Evolutionary conservation across 2,329 filamentous ascomycete species (phyloP).

Genomic region (Rhynchosporium secalis): DNA sequence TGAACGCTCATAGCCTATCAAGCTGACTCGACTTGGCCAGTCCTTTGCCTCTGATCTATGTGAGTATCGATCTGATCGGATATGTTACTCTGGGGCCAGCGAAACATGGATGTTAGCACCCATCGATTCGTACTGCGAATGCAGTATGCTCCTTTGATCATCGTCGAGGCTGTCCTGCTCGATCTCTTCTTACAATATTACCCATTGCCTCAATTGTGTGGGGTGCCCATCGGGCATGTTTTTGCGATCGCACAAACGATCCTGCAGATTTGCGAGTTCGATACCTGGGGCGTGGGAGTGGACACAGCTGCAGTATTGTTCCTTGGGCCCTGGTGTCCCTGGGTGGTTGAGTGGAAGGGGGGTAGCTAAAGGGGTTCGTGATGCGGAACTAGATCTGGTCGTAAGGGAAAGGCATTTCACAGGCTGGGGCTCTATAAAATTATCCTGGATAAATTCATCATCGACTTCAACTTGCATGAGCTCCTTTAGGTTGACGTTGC

Average conservation of each 20-base stretch:
- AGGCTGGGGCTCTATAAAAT: conserved; percentile 32
- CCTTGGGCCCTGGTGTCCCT: neutral
- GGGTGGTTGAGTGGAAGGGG: conserved; percentile 16
- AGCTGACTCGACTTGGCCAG: neutral
- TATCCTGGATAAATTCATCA: conserved; percentile 36
- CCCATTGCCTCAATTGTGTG: conserved; percentile 34
- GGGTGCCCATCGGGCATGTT: conserved; percentile 38
- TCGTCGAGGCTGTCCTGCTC: neutral
- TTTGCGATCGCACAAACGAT: conserved; percentile 37
- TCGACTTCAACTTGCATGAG: conserved; percentile 40
- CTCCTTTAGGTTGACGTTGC: conserved; percentile 39
- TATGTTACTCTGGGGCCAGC: conserved; percentile 42
- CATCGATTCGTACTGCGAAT: conserved; percentile 33
- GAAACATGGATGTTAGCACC: conserved; percentile 43
- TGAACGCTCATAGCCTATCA: conserved; percentile 12
- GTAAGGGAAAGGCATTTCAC: conserved; percentile 31
- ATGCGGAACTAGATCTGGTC: conserved; percentile 38
- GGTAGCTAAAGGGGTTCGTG: conserved; percentile 35
- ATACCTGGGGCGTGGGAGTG: conserved; percentile 10
- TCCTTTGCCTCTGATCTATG: conserved; percentile 1
- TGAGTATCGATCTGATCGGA: conserved; percentile 41
- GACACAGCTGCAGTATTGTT: conserved; percentile 12
- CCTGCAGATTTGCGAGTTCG: conserved; percentile 31
- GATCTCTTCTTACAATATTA: conserved; percentile 29
- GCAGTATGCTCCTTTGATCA: conserved; percentile 7